Evolutionary conservation across 2,329 filamentous ascomycete species (phyloP).

Genomic region (Septoria linicola): DNA sequence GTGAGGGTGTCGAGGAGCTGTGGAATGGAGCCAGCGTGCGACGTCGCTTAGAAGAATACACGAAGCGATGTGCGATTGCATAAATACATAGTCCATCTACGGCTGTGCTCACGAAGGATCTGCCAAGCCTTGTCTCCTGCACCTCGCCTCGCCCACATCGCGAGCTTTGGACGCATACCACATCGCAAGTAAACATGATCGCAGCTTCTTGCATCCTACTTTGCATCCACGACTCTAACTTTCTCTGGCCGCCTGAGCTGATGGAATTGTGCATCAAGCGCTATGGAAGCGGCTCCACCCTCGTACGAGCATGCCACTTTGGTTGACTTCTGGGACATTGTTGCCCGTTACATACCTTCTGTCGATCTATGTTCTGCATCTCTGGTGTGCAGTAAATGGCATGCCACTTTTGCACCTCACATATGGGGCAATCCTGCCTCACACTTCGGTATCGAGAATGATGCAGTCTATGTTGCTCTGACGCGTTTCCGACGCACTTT

Average conservation of each 20-base stretch:
- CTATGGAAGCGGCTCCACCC: conserved; percentile 59
- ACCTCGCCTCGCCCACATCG: no score
- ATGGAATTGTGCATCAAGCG: neutral
- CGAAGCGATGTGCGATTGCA: neutral
- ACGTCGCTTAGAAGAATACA: conserved; percentile 39
- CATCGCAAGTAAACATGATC: no score
- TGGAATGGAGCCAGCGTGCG: conserved; percentile 49
- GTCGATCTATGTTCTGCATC: conserved; percentile 56
- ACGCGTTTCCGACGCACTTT: conserved; percentile 60
- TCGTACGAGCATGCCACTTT: conserved; percentile 59
- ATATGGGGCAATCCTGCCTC: conserved; percentile 64
- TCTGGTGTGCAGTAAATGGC: conserved; percentile 58
- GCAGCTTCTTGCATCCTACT: no score
- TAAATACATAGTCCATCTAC: no score
- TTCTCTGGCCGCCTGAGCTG: no score
- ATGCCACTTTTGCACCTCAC: conserved; percentile 57
- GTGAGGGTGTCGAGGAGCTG: conserved; percentile 38
- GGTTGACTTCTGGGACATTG: conserved; percentile 55
- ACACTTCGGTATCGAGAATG: conserved; percentile 61
- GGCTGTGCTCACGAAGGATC: no score
- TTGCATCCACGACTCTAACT: no score
- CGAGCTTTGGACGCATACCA: no score
- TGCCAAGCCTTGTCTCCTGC: no score
- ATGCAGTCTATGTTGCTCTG: conserved; percentile 61
- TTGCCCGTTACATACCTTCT: conserved; percentile 58